Evolutionary conservation across 129 eudicot genomes (phyloP), one percentile per base, ranked within the genome.

Genomic region (Helianthus tuberosus): DNA sequence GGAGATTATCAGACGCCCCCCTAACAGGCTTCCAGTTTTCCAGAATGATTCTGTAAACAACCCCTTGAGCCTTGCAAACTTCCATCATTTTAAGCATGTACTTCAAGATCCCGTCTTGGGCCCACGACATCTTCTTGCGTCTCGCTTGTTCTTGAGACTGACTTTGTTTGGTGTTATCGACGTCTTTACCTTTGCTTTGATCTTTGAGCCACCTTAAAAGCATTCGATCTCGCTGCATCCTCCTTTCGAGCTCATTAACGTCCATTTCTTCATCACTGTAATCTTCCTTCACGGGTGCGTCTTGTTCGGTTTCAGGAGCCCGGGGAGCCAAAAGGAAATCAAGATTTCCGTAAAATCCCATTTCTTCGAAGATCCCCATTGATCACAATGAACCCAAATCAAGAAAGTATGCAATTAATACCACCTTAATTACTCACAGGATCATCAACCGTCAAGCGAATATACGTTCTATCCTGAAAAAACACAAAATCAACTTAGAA

Each of bases 161-260:
- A 3, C 92, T 88, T 54, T 89, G 96, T 60, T 89, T 89, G 20
- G 84, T 80, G n/a, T 64, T 77, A 64, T 86, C 92, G 0, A 58
- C 79, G 9, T 85, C 93, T 66, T 89, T 87, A 5, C 77, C 81
- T 75, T 87, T 84, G 41, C 74, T 84, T 69, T 86, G 88, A 73
- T 89, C 96, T 78, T 87, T 89, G 23, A 89, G 86, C 12, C 90
- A 83, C 82, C 74, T 83, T 70, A 89, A 72, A 47, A 80, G 93
- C 93, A 89, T 87, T 8, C 86, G 73, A 64, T 89, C 96, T 66
- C 90, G 85, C 96, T 93, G 87, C 96, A 89, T 89, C 75, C 96
- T 82, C 77, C 88, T 73, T 71, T 89, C 93, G 0, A 89, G 82
- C 84, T 89, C 96, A 70, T 89, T 90, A 70, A 84, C 92, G 69